Percentiles rank a stretch among this genome's conserved stretches.
Evolutionary conservation across 495 filamentous ascomycete genomes (phyloP).

Genomic region (Neurospora sp.): DNA sequence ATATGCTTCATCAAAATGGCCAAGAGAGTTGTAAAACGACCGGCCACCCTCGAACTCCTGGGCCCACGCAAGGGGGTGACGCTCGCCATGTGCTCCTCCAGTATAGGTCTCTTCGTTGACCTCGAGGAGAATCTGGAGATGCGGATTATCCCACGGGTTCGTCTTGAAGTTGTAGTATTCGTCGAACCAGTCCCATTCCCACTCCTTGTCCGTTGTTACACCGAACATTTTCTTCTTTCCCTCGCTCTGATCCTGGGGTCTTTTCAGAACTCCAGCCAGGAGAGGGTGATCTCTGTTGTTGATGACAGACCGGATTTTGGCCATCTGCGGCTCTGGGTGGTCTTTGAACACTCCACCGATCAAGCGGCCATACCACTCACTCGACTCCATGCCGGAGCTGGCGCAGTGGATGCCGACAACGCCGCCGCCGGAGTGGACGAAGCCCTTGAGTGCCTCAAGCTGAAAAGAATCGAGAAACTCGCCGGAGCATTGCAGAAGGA

Average conservation of each 20-base stretch:
- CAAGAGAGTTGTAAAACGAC: slow-evolving; percentile 28
- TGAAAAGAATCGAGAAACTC: slow-evolving; percentile 22
- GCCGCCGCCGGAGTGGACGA: slow-evolving; percentile 22
- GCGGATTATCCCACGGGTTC: slow-evolving; percentile 14
- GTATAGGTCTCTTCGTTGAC: slow-evolving; percentile 22
- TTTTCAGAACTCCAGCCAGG: slow-evolving; percentile 8
- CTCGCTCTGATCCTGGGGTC: not conserved
- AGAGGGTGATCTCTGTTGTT: slow-evolving; percentile 18
- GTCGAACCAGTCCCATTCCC: slow-evolving; percentile 24
- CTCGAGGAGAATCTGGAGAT: slow-evolving; percentile 15
- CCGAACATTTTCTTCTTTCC: not conserved
- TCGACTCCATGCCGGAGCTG: slow-evolving; percentile 18
- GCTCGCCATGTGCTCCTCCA: slow-evolving; percentile 20
- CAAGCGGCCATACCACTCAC: slow-evolving; percentile 22
- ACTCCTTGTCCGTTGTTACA: not conserved
- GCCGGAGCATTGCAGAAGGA: slow-evolving; percentile 27
- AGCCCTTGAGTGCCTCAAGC: slow-evolving; percentile 18
- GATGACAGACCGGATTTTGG: slow-evolving; percentile 6
- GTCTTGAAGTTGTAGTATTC: slow-evolving; percentile 32
- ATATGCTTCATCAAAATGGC: slow-evolving; percentile 31
- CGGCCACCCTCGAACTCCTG: slow-evolving; percentile 26
- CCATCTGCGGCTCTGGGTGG: slow-evolving; percentile 24
- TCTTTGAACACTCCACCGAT: slow-evolving; percentile 26
- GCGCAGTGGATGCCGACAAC: slow-evolving; percentile 31
- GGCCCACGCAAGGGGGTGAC: slow-evolving; percentile 28